Evolutionary conservation across 169 alveolate species (phyloP), one percentile per base, ranked within the genome.

Genomic region (Cryptosporidium baileyi): DNA sequence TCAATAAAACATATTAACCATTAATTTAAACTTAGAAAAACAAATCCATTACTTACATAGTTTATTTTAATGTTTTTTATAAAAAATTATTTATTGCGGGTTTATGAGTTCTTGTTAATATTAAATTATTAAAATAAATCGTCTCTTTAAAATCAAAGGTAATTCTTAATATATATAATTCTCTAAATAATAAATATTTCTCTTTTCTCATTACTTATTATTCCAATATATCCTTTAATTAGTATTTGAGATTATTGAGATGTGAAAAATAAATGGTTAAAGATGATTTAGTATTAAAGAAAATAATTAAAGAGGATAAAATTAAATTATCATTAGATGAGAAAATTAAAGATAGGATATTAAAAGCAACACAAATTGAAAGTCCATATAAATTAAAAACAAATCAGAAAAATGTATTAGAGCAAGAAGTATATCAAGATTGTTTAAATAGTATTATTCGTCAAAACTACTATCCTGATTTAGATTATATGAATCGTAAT

Each of bases 401-500:
- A 0, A 41, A 57, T 36, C 32, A 26, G 13, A 51, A 41, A n/a
- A 54, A 6, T 9, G 60, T 32, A 5, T 28, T 74, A 6, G 40
- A 43, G 3, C 74, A 57, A n/a, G 43, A 41, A 6, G 41, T 13
- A 36, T 74, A 74, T 34, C 28, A 54, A 19, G 24, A 26, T 1
- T 24, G 17, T 17, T 43, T 74, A 1, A 32, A 54, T 2, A 8
- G 8, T 22, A 74, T 74, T 17, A 74, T 74, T 22, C n/a, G 60
- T 22, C 57, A 41, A 1, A 67, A 74, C 4, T 74, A 54, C 15
- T 74, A 54, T 41, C 85, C 85, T 2, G 85, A 74, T 54, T 60
- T 74, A 24, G 57, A 51, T 5, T 74, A 74, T 38, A 52, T 74
- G 67, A 74, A 26, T 11, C n/a, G 34, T n/a, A 57, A 51, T 17